Conservation (phyloP, 345 rosid genomes). For the rapeseed (Brassica napus) region Da-Ae NC_063444.1:50426001-50426500, state of each 20-base stretch:
- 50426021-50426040: slow-evolving; percentile 7
- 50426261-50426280: slow-evolving; percentile 10
- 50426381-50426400: slow-evolving; percentile 93
- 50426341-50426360: slow-evolving; percentile 87
- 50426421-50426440: not conserved
- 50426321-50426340: slow-evolving; percentile 98
- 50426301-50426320: slow-evolving; percentile 82
- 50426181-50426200: slow-evolving; percentile 99
- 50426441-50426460: not conserved
- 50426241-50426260: slow-evolving; percentile 50
- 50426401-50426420: slow-evolving; percentile 54
- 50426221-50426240: slow-evolving; percentile 79
- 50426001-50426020: not conserved
- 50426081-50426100: slow-evolving; percentile 73
- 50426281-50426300: slow-evolving; percentile 23
- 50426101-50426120: slow-evolving; percentile 90
- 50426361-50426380: slow-evolving; percentile 92
- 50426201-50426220: slow-evolving; percentile 83
- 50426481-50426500: slow-evolving; percentile 97
- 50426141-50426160: slow-evolving; percentile 87
- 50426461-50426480: slow-evolving; percentile 35
- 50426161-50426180: slow-evolving; percentile 95
- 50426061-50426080: slow-evolving; percentile 87
- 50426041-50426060: slow-evolving; percentile 16
- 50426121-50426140: slow-evolving; percentile 79